Percentiles rank a stretch among this genome's conserved stretches.
These are phyloP conservation scores for Coleophoma crateriformis DNA, from an alignment of 2,329 filamentous ascomycete genomes.

Conservation along the genomic window DNA sequence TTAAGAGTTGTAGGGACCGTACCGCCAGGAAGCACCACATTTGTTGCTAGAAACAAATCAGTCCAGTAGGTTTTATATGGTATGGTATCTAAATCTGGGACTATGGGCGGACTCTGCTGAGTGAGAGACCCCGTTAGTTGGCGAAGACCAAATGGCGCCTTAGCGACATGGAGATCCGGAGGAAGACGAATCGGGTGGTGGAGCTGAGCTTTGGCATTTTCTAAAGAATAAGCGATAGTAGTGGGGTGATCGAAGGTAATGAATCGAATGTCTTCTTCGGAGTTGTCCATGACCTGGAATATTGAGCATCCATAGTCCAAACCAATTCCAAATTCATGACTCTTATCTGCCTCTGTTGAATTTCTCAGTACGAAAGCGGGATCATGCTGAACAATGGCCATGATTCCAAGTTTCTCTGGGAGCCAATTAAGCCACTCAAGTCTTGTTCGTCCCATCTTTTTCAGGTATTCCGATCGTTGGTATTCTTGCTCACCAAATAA, in stretches of 20 bases:
- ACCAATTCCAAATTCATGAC: conserved; percentile 16
- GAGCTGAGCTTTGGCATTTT: conserved; percentile 2
- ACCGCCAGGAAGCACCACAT: conserved; percentile 3
- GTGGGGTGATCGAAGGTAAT: conserved; percentile 10
- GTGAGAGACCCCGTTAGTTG: not conserved
- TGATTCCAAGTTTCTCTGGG: conserved; percentile 8
- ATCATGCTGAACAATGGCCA: conserved; percentile 20
- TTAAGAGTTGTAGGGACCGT: conserved; percentile 4
- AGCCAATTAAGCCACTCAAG: not conserved
- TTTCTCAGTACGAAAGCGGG: not conserved
- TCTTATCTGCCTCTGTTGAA: conserved; percentile 4
- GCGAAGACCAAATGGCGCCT: conserved; percentile 7
- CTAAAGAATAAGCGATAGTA: conserved; percentile 1
- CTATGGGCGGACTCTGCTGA: not conserved
- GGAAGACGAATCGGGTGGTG: conserved; percentile 2
- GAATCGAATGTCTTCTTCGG: conserved; percentile 11
- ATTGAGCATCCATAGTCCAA: conserved; percentile 15
- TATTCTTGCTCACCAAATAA: conserved; percentile 49
- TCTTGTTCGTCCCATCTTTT: no score
- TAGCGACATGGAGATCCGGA: conserved; percentile 6
- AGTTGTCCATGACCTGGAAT: conserved; percentile 15
- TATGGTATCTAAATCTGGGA: conserved; percentile 8
- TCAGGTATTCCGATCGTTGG: conserved; percentile 24
- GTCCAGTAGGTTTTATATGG: conserved; percentile 4
- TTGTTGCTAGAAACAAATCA: conserved; percentile 5